A percentile compares a stretch with the other conserved stretches of the same genome.
phyloP scores from a whole-genome alignment of 1,284 basidiomycete species.

The Trichosporon sp. region DNA sequence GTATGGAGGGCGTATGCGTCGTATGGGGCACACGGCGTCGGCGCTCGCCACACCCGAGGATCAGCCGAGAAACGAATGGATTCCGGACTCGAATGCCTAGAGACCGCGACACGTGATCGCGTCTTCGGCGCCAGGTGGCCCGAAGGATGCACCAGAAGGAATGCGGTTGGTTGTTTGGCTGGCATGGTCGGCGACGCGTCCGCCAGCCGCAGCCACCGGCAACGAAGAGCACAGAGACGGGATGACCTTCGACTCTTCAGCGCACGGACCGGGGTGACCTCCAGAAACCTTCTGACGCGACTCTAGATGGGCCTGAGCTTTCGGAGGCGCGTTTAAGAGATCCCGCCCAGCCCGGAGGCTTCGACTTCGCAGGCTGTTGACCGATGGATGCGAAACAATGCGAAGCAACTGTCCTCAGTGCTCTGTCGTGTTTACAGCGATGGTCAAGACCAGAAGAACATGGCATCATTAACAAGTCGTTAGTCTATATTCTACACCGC shows the following conservation, averaged over 20 bases:
- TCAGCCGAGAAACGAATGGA: background rate
- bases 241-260: no score
- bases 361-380: no score
- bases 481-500: background rate
- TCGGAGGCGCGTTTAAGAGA: background rate
- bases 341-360: no score
- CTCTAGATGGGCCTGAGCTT: no score
- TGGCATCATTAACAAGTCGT: background rate
- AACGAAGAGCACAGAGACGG: no score
- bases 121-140: no score
- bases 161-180: background rate
- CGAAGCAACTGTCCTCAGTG: no score
- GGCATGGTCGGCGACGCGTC: background rate
- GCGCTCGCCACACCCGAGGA: background rate
- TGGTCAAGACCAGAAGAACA: background rate
- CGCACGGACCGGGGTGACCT: background rate
- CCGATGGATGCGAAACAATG: no score
- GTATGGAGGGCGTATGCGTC: background rate
- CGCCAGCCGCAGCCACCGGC: background rate
- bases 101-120: background rate
- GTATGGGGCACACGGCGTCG: background rate
- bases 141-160: background rate
- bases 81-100: background rate
- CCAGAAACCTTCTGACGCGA: background rate
- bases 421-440: no score